phyloP scores from a whole-genome alignment of 2,329 filamentous ascomycete species.

The Mycogone perniciosa region DNA sequence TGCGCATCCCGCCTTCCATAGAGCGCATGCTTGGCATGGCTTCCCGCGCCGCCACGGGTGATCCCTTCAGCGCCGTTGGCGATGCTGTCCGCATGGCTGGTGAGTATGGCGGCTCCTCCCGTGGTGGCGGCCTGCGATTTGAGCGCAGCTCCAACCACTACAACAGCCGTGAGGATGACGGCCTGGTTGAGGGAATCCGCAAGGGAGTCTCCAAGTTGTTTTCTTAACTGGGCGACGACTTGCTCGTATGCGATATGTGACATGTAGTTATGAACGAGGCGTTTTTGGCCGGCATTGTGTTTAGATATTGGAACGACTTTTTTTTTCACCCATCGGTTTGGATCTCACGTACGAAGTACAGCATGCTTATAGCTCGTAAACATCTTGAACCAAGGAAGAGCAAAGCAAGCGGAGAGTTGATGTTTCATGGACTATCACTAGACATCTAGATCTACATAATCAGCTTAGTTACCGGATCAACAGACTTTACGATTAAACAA shows the following conservation, averaged over 20 bases:
- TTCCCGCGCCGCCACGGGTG: conserved; percentile 41
- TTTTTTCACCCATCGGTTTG: not conserved
- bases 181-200: conserved; percentile 30
- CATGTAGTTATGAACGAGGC: not conserved
- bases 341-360: no score
- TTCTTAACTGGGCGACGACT: conserved; percentile 16
- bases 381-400: no score
- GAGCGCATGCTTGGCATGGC: conserved; percentile 53
- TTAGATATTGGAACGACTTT: not conserved
- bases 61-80: conserved; percentile 43
- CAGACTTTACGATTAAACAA: not conserved
- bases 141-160: conserved; percentile 27
- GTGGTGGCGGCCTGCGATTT: conserved; percentile 30
- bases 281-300: not conserved
- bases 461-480: not conserved
- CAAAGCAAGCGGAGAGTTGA: no score
- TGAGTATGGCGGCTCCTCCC: conserved; percentile 20
- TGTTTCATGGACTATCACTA: no score
- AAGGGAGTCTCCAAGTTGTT: conserved; percentile 37
- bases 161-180: conserved; percentile 22
- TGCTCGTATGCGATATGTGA: not conserved
- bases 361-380: no score
- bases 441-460: no score
- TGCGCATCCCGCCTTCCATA: conserved; percentile 63
- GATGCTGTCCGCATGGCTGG: conserved; percentile 51